These are phyloP conservation scores for Chamaecrista fasciculata DNA, from an alignment of 306 rosid genomes.

Conservation along the genomic window DNA sequence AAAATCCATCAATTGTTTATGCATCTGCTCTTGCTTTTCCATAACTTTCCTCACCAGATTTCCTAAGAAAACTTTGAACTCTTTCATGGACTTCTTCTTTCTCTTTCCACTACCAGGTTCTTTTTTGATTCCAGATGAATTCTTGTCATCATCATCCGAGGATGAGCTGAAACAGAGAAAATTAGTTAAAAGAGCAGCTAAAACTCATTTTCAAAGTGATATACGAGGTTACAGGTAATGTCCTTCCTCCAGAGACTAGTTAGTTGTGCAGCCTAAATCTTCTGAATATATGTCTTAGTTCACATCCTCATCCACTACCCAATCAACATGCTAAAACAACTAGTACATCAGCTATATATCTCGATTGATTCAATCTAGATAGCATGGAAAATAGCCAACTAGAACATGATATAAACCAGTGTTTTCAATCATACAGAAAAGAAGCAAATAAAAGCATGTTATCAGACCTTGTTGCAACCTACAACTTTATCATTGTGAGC, in stretches of 20 bases:
- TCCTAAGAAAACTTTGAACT: slow-evolving; percentile 40
- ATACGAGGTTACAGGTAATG: background rate
- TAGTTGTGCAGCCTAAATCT: background rate
- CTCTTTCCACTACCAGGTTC: slow-evolving; percentile 40
- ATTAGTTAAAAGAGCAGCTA: background rate
- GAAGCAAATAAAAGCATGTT: background rate
- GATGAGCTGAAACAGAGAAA: slow-evolving; percentile 38
- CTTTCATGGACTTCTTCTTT: slow-evolving; percentile 31
- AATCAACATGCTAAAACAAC: background rate
- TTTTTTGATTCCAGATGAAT: background rate
- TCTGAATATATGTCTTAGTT: background rate
- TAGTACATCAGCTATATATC: background rate
- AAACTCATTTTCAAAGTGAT: background rate
- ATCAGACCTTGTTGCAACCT: background rate
- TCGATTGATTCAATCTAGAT: background rate
- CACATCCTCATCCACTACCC: background rate
- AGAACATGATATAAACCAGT: background rate
- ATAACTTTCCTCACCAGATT: slow-evolving; percentile 55
- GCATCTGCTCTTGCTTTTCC: slow-evolving; percentile 85
- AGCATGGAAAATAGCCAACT: background rate
- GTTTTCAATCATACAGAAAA: background rate
- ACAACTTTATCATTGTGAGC: background rate
- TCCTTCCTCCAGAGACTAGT: background rate
- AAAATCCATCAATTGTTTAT: slow-evolving; percentile 58
- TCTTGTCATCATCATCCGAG: slow-evolving; percentile 25